These are phyloP conservation scores for Fomitopsis palustris DNA, from an alignment of 1,284 basidiomycete genomes.

Conservation along the genomic window DNA sequence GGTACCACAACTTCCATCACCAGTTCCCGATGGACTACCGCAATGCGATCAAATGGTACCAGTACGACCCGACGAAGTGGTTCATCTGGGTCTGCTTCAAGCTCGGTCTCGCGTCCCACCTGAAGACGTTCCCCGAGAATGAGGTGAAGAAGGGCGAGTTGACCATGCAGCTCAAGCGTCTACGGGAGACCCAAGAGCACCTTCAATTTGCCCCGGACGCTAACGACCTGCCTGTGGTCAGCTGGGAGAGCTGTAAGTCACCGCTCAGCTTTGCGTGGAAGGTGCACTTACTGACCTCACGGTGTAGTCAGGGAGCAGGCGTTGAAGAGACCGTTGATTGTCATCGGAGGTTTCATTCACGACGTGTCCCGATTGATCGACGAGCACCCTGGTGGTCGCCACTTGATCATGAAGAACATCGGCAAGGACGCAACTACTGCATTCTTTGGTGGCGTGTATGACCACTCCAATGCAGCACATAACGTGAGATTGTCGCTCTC, in stretches of 20 bases:
- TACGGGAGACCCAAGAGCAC: conserved; percentile 67
- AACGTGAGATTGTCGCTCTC: conserved; percentile 46
- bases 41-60: conserved; percentile 91
- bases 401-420: conserved; percentile 63
- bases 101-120: conserved; percentile 79
- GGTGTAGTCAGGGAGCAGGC: conserved; percentile 69
- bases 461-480: conserved; percentile 91
- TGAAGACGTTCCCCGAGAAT: conserved; percentile 93
- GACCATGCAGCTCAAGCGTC: conserved; percentile 88
- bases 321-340: conserved; percentile 72
- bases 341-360: conserved; percentile 89
- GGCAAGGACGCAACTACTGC: conserved; percentile 86
- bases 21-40: conserved; percentile 95
- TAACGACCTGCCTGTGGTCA: conserved; percentile 76
- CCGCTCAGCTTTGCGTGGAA: conserved; percentile 3
- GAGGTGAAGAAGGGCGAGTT: conserved; percentile 90
- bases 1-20: conserved; percentile 97
- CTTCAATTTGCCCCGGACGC: conserved; percentile 79
- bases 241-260: conserved; percentile 80
- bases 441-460: conserved; percentile 93
- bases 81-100: conserved; percentile 71
- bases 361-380: conserved; percentile 85
- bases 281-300: conserved; percentile 1
- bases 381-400: conserved; percentile 85
- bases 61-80: conserved; percentile 91